Conservation (phyloP, 805 yeast genomes). For the Komagataella phaffii region DNA sequence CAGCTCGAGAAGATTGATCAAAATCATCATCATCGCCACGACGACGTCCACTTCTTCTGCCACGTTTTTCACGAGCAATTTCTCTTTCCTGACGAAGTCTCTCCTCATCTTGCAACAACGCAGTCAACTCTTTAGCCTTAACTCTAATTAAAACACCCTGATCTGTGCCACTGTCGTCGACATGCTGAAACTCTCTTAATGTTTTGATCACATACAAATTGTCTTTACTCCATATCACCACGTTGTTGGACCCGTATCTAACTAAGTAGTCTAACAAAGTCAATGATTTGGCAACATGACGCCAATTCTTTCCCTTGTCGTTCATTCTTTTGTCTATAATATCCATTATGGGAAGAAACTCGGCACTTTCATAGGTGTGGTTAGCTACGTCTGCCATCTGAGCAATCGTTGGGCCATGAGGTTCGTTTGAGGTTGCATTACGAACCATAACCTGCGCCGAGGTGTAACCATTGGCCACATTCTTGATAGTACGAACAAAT, state of each 20-base stretch:
- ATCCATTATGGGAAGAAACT: constrained; percentile 83
- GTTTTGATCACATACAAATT: constrained; percentile 83
- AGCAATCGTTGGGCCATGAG: constrained; percentile 67
- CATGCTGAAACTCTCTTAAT: constrained; percentile 74
- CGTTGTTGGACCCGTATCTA: constrained; percentile 75
- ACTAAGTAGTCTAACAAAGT: constrained; percentile 83
- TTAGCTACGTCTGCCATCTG: constrained; percentile 79
- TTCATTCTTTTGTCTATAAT: constrained; percentile 85
- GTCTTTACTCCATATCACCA: constrained; percentile 85
- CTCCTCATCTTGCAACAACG: constrained; percentile 72
- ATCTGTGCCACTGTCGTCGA: constrained; percentile 67
- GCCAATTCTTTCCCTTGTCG: constrained; percentile 95
- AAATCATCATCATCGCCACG: constrained; percentile 2
- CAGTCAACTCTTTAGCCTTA: constrained; percentile 79
- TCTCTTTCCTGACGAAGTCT: constrained; percentile 61
- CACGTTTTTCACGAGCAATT: constrained; percentile 15
- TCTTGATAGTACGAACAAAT: constrained; percentile 73
- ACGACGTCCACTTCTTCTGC: constrained; percentile 20
- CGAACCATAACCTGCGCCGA: constrained; percentile 77
- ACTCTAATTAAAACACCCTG: constrained; percentile 83
- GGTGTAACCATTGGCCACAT: constrained; percentile 83
- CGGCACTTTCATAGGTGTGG: constrained; percentile 56
- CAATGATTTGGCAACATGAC: constrained; percentile 86
- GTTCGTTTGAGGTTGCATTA: constrained; percentile 83
- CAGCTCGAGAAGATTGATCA: neutral